Evolutionary conservation across 1,284 basidiomycete species (phyloP).

Genomic region (Fomitopsis schrenkii): DNA sequence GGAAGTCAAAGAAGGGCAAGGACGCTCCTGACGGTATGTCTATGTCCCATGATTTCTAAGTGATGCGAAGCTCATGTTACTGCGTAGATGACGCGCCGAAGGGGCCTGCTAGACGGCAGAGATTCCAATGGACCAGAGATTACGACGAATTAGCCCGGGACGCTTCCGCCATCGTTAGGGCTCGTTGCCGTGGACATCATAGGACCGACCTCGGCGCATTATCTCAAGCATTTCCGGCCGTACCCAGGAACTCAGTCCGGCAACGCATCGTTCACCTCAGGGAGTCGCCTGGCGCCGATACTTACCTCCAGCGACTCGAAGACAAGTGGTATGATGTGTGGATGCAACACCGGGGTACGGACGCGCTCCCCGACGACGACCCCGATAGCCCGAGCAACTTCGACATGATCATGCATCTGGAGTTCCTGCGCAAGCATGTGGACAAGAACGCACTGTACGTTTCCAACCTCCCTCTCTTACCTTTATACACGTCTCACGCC

Average conservation of each 20-base stretch:
- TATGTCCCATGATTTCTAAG: not conserved
- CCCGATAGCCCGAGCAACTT: slow-evolving; percentile 69
- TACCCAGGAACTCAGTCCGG: slow-evolving; percentile 63
- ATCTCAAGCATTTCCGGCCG: slow-evolving; percentile 74
- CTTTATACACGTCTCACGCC: slow-evolving; percentile 4
- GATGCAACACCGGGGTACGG: slow-evolving; percentile 64
- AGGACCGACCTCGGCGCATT: slow-evolving; percentile 70
- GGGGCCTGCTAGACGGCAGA: slow-evolving; percentile 33
- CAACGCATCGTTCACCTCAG: slow-evolving; percentile 58
- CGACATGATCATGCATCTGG: slow-evolving; percentile 70
- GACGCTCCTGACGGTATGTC: slow-evolving; percentile 17
- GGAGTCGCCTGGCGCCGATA: slow-evolving; percentile 61
- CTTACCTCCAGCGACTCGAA: slow-evolving; percentile 77
- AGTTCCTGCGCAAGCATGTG: slow-evolving; percentile 75
- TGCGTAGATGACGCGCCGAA: not conserved
- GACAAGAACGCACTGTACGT: slow-evolving; percentile 85
- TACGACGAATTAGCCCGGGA: slow-evolving; percentile 87
- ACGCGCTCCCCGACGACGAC: slow-evolving; percentile 68
- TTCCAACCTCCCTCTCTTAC: not conserved
- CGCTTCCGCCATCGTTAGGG: slow-evolving; percentile 76
- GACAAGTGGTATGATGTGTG: slow-evolving; percentile 80
- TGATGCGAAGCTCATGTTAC: not conserved
- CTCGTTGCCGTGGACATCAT: slow-evolving; percentile 58
- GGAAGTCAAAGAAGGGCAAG: slow-evolving; percentile 35
- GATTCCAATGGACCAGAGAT: slow-evolving; percentile 81